These are phyloP conservation scores for Ehretia macrophylla DNA, from an alignment of 257 asterid species.

Conservation along the genomic window DNA sequence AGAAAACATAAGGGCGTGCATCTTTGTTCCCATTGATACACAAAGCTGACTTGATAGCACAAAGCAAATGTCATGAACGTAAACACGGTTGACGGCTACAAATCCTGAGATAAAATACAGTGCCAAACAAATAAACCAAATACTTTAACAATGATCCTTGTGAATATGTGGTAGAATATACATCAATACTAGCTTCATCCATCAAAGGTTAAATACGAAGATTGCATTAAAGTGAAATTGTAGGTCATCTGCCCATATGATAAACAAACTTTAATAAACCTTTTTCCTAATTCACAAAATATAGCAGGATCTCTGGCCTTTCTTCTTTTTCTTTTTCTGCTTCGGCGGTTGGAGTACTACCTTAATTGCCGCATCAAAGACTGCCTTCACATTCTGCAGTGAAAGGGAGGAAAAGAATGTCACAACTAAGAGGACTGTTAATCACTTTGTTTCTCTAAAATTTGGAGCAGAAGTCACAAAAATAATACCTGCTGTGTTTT, in stretches of 20 bases:
- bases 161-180: neutral
- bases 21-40: neutral
- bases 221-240: neutral
- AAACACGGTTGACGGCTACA: neutral
- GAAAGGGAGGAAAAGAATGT: neutral
- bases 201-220: neutral
- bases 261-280: neutral
- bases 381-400: slow-evolving; percentile 5
- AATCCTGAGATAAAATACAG: neutral
- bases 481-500: slow-evolving; percentile 65
- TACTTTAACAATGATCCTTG: neutral
- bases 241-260: neutral
- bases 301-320: slow-evolving; percentile 4
- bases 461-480: neutral
- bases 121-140: neutral
- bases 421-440: neutral
- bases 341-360: slow-evolving; percentile 10
- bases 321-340: slow-evolving; percentile 9
- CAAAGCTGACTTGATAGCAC: neutral
- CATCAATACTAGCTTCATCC: neutral
- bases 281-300: neutral
- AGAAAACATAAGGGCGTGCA: too few species aligned
- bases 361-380: slow-evolving; percentile 11
- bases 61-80: neutral
- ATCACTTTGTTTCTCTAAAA: neutral